phyloP scores from a whole-genome alignment of 768 basidiomycete species.

The Lyophyllum shimeji region DNA sequence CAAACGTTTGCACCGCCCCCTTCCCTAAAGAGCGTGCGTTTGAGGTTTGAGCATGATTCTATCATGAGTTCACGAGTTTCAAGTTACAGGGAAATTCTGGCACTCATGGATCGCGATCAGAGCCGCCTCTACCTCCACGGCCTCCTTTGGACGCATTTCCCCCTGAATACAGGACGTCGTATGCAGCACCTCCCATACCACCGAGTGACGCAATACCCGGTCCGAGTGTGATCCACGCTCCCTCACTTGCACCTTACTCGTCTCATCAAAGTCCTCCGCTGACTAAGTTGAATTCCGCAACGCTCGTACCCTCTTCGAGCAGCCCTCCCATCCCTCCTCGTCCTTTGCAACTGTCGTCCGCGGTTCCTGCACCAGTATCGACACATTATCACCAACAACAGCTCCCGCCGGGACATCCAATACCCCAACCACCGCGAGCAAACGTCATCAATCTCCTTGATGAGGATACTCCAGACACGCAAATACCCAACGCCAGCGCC shows the following conservation, averaged over 20 bases:
- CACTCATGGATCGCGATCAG: not conserved
- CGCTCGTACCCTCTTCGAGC: conserved; percentile 14
- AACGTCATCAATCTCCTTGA: conserved; percentile 64
- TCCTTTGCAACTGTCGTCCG: not conserved
- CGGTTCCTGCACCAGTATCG: conserved; percentile 16
- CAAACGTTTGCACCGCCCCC: conserved; percentile 4
- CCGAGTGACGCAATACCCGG: conserved; percentile 4
- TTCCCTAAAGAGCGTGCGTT: conserved; percentile 10
- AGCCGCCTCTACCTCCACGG: conserved; percentile 9
- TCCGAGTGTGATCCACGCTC: not conserved
- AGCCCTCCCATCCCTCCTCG: conserved; percentile 13
- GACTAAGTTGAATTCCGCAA: not conserved
- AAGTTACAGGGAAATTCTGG: not conserved
- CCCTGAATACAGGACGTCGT: conserved; percentile 12
- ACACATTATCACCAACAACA: conserved; percentile 4
- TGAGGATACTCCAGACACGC: conserved; percentile 45
- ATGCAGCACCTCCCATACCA: conserved; percentile 7
- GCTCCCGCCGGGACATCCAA: conserved; percentile 19
- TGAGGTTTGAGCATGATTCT: not conserved
- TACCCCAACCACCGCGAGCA: conserved; percentile 20
- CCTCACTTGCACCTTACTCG: not conserved
- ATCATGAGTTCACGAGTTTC: conserved; percentile 3
- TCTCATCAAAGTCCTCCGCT: not conserved
- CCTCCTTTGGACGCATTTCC: conserved; percentile 10
- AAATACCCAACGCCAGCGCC: conserved; percentile 21